Base-by-base conservation (phyloP, 495 filamentous ascomycete species). In the Aspergillus panamensis region DNA sequence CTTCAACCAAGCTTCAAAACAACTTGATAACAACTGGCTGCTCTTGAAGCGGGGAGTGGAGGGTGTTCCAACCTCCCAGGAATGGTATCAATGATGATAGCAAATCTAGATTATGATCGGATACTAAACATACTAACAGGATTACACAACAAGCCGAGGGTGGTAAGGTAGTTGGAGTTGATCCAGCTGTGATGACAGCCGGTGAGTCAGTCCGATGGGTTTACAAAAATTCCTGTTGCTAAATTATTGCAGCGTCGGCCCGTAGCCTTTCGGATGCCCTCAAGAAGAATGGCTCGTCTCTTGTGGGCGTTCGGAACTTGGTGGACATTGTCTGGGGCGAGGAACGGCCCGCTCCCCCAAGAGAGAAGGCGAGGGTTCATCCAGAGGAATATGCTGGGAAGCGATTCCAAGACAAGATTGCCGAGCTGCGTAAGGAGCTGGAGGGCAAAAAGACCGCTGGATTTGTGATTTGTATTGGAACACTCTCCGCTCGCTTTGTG, bases 51-150 rank as follows among this genome's bases (percentile, higher is more conserved):
- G 93, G 66, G 95, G 95, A 6, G 73, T 96, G 16, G 88, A 91
- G 63, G 91, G 96, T 69, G 92, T 97, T 29, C 93, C 91, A 7
- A 97, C 93, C 3, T 97, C 94, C 90, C 91, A 96, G 70, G 95
- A 99, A 72, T 99, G 95, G 95, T 88, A 81, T 52, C 47, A 35
- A 37, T 29, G 16, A 54, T 25, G 40, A 13, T 45, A 16, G n/a
- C 43, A 31, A 17, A 20, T 52, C n/a, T 32, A 35, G n/a, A n/a
- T 33, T 60, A n/a, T 35, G 51, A 25, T 30, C 21, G 55, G 32
- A 16, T 8, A 39, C 67, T 77, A 58, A 76, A 45, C 17, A 21
- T 51, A 29, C 35, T 33, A 49, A 35, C 62, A 88, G 85, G 85
- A 80, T 88, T 19, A 87, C 86, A 42, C 88, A 94, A 53, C 87